Percentiles rank a stretch among this genome's conserved stretches.
phyloP scores from a whole-genome alignment of 2,329 filamentous ascomycete species.

The Pseudocercospora musae region DNA sequence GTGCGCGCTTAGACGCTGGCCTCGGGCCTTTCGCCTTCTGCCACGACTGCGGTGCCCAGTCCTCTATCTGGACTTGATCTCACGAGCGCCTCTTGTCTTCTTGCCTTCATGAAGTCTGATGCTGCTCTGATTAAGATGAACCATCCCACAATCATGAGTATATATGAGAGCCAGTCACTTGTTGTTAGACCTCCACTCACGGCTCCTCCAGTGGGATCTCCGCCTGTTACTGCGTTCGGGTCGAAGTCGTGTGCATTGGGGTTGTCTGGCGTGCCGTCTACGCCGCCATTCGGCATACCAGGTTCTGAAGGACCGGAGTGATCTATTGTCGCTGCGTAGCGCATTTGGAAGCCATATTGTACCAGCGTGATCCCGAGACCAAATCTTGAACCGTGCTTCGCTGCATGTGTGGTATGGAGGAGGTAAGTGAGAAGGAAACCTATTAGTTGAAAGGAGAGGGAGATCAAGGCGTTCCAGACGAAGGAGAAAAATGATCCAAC shows the following conservation, averaged over 20 bases:
- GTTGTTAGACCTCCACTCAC: slow-evolving; percentile 59
- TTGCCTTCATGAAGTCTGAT: slow-evolving; percentile 81
- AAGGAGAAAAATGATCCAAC: slow-evolving; percentile 86
- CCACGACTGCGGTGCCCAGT: slow-evolving; percentile 78
- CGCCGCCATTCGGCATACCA: slow-evolving; percentile 16
- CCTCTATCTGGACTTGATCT: slow-evolving; percentile 89
- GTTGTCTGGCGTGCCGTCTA: slow-evolving; percentile 64
- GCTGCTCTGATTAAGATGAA: slow-evolving; percentile 94
- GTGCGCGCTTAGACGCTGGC: slow-evolving; percentile 43
- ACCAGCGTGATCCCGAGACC: slow-evolving; percentile 93
- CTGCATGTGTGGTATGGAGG: slow-evolving; percentile 93
- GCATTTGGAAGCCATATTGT: slow-evolving; percentile 97
- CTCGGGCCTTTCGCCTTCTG: slow-evolving; percentile 76
- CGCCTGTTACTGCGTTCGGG: slow-evolving; percentile 61
- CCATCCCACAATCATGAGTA: slow-evolving; percentile 96
- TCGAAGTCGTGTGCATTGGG: slow-evolving; percentile 90
- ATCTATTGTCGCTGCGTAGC: slow-evolving; percentile 46
- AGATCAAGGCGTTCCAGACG: slow-evolving; percentile 92
- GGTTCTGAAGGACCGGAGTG: slow-evolving; percentile 18
- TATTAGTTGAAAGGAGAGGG: slow-evolving; percentile 93
- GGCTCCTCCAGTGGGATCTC: slow-evolving; percentile 28
- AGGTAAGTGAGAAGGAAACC: slow-evolving; percentile 98
- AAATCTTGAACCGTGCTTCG: slow-evolving; percentile 93
- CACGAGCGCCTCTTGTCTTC: slow-evolving; percentile 88
- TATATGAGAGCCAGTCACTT: slow-evolving; percentile 85